Base-by-base conservation (phyloP, 2,329 filamentous ascomycete genomes). In the Harringtonia aguacate region DNA sequence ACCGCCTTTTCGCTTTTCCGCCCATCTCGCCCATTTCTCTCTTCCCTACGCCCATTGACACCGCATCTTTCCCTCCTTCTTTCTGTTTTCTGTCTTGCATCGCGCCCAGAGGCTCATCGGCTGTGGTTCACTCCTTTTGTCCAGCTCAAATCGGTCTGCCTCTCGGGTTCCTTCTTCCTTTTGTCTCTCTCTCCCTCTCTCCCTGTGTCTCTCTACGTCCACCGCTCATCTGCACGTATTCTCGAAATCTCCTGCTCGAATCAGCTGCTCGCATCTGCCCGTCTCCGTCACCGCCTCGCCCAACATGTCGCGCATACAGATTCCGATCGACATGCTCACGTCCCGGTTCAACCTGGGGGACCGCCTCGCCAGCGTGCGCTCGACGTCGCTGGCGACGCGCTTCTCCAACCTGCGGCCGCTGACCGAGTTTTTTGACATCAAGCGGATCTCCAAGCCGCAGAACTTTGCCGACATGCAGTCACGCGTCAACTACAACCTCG, bases 401-500 rank as follows among this genome's bases (percentile, higher is more conserved):
- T 97, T 97, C 66, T 81, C 89, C 64, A 97, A 95, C 68, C 75
- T 98, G 59, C 84, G 82, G 48, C 90, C 92, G 49, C 65, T 97
- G 55, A 81, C 82, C 62, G 92, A 98, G 67, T 98, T 98, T 68
- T 75, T 95, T 64, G 89, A 97, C 66, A 66, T 97, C 68, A 95
- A 95, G 79, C 87, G 89, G 55, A 58, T 98, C 45, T 94, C 87
- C 53, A 98, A 97, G 71, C 92, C 92, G 24, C 78, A 77, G 60
- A 94, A 94, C 70, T 95, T 97, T 43, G 55, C 39, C 53, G 89
- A 95, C 65, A 79, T 87, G 52, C 90, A 97, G 67, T 88, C 83
- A 55, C 81, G 90, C 53, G 81, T 95, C 69, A 94, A 94, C 73
- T 95, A 95, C 81, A 98, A 98, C 67, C 70, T 98, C 53, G 80